These are phyloP conservation scores for Erucastrum elatum DNA, from an alignment of 345 rosid species.

Conservation along the genomic window DNA sequence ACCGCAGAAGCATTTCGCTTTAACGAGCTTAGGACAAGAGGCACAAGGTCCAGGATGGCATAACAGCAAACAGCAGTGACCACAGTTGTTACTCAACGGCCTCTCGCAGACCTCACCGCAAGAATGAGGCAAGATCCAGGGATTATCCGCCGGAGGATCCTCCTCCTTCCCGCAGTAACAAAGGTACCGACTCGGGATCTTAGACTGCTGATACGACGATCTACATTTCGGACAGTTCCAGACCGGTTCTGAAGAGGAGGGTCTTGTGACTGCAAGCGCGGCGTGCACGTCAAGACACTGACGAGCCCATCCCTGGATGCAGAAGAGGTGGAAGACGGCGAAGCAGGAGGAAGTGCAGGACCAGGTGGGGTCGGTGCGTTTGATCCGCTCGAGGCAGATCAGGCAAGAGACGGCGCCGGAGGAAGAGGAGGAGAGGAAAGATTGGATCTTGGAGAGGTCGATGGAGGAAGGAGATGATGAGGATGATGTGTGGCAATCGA, in stretches of 20 bases:
- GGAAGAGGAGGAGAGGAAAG: slow-evolving; percentile 78
- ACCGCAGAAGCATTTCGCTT: slow-evolving; percentile 64
- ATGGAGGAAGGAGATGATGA: slow-evolving; percentile 46
- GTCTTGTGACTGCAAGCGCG: slow-evolving; percentile 39
- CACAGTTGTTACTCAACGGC: slow-evolving; percentile 62
- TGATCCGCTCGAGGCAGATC: slow-evolving; percentile 85
- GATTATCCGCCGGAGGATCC: slow-evolving; percentile 67
- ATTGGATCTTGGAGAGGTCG: slow-evolving; percentile 83
- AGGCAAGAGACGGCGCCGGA: slow-evolving; percentile 88
- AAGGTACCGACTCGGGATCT: slow-evolving; percentile 61
- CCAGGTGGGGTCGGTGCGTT: slow-evolving; percentile 82
- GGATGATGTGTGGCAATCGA: slow-evolving; percentile 57
- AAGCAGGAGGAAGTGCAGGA: slow-evolving; percentile 77
- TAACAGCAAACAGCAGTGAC: slow-evolving; percentile 73
- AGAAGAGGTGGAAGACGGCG: slow-evolving; percentile 77
- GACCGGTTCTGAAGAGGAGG: slow-evolving; percentile 43
- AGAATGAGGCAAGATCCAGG: slow-evolving; percentile 92
- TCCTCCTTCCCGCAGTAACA: slow-evolving; percentile 84
- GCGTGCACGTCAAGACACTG: slow-evolving; percentile 73
- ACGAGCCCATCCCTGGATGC: slow-evolving; percentile 93
- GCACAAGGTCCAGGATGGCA: slow-evolving; percentile 97
- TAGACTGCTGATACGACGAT: slow-evolving; percentile 51
- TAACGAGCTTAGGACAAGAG: slow-evolving; percentile 73
- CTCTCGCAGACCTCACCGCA: slow-evolving; percentile 80
- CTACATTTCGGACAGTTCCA: slow-evolving; percentile 97